Evolutionary conservation across 2,329 filamentous ascomycete genomes (phyloP).

Genomic region (Pseudocercospora musae): DNA sequence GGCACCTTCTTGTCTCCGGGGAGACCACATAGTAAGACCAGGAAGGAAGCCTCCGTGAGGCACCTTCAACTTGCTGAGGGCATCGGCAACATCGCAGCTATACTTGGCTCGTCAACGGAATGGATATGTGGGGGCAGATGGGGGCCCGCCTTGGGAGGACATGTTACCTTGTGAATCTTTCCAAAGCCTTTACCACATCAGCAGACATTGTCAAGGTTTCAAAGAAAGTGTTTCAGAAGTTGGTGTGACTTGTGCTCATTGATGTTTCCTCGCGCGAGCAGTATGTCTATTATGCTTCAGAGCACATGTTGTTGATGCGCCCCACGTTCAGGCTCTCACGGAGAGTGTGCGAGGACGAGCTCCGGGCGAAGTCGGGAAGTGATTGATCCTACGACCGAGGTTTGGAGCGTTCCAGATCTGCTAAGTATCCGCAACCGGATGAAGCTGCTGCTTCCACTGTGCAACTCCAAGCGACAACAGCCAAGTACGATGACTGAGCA

Average conservation of each 20-base stretch:
- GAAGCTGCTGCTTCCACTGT: not conserved
- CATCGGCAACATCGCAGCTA: conserved; percentile 53
- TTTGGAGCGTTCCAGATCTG: no score
- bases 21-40: conserved; percentile 55
- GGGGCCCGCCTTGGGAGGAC: no score
- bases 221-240: not conserved
- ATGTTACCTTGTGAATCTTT: conserved; percentile 25
- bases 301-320: no score
- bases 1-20: conserved; percentile 47
- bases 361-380: no score
- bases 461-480: not conserved
- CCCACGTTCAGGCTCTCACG: no score
- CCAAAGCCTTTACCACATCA: conserved; percentile 25
- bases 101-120: not conserved
- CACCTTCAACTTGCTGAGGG: conserved; percentile 48
- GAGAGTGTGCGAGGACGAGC: no score
- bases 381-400: no score
- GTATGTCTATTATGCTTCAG: not conserved
- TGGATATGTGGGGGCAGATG: not conserved
- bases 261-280: not conserved
- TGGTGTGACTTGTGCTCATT: not conserved
- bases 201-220: conserved; percentile 9
- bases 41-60: conserved; percentile 53
- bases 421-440: no score
- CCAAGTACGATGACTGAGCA: not conserved